A percentile compares a stretch with the other conserved stretches of the same genome.
These are phyloP conservation scores for Austropuccinia psidii DNA, from an alignment of 1,284 basidiomycete species.

Conservation along the genomic window DNA sequence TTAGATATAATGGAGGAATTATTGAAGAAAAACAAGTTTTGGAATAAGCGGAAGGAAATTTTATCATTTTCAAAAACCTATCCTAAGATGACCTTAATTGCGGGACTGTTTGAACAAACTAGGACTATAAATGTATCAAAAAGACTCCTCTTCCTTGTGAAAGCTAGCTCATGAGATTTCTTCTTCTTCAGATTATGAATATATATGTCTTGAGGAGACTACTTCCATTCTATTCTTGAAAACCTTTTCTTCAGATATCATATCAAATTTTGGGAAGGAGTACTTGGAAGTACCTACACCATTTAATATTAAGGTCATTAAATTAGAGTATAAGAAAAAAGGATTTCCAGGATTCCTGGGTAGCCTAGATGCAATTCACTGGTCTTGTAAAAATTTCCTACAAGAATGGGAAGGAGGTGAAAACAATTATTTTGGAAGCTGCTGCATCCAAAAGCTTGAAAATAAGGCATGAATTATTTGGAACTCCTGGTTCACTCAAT, in stretches of 20 bases:
- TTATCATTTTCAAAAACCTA: too few relatives aligned
- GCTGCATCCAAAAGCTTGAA: background rate
- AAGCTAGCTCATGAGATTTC: background rate
- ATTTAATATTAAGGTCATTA: background rate
- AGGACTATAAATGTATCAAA: background rate
- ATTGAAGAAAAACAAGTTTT: too few relatives aligned
- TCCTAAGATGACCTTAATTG: too few relatives aligned
- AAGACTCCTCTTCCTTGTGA: background rate
- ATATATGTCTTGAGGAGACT: too few relatives aligned
- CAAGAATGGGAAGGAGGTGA: background rate
- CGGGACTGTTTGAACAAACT: background rate
- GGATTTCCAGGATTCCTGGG: background rate
- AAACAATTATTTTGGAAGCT: background rate
- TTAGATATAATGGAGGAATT: too few relatives aligned
- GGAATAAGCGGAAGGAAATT: too few relatives aligned
- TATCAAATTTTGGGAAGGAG: background rate
- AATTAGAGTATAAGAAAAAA: background rate
- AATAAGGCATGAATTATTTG: slow-evolving; percentile 3
- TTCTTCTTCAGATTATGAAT: too few relatives aligned
- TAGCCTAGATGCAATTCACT: background rate
- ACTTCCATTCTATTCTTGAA: too few relatives aligned
- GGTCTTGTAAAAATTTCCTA: background rate
- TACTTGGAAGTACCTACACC: background rate
- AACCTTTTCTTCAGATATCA: too few relatives aligned
- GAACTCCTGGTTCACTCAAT: background rate